Evolutionary conservation across 495 filamentous ascomycete genomes (phyloP).

Genomic region (Pyronema domesticum): DNA sequence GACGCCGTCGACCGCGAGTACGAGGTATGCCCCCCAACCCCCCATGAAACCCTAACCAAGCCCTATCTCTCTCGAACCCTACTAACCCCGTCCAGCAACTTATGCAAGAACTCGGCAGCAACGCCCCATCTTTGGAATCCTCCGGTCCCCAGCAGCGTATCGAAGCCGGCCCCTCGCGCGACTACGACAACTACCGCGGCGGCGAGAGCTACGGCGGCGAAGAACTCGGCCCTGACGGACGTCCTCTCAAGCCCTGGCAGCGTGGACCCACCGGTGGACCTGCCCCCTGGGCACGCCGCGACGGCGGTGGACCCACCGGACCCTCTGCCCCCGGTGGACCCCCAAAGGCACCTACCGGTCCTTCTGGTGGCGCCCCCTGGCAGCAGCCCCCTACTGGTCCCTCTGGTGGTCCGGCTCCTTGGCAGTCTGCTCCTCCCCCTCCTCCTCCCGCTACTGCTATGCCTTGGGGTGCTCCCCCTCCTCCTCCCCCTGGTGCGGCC

Average conservation of each 20-base stretch:
- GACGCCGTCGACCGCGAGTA: constrained; percentile 88
- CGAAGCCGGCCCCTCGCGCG: constrained; percentile 60
- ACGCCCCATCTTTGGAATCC: constrained; percentile 37
- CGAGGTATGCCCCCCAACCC: constrained; percentile 40
- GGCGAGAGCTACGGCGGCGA: constrained; percentile 27
- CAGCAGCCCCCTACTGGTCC: constrained; percentile 29
- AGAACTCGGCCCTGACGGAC: constrained; percentile 32
- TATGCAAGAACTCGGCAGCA: constrained; percentile 85
- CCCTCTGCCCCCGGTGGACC: constrained; percentile 20
- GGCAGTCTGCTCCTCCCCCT: constrained; percentile 15
- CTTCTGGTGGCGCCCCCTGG: constrained; percentile 27
- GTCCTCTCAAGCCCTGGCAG: constrained; percentile 72
- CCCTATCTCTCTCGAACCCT: not conserved
- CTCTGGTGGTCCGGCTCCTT: constrained; percentile 14
- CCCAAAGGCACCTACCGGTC: constrained; percentile 13
- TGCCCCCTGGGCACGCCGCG: constrained; percentile 49
- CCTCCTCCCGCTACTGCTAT: constrained; percentile 14
- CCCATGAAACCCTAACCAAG: not conserved
- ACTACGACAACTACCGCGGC: constrained; percentile 31
- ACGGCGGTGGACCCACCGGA: constrained; percentile 11
- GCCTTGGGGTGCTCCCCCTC: constrained; percentile 14
- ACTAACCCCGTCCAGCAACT: constrained; percentile 53
- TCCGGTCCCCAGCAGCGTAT: constrained; percentile 56
- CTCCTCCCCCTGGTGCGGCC: constrained; percentile 12
- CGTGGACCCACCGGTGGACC: constrained; percentile 71